Evolutionary conservation across 2,329 filamentous ascomycete genomes (phyloP), one percentile per base, ranked within the genome.

Genomic region (Didymellaceae sp.): DNA sequence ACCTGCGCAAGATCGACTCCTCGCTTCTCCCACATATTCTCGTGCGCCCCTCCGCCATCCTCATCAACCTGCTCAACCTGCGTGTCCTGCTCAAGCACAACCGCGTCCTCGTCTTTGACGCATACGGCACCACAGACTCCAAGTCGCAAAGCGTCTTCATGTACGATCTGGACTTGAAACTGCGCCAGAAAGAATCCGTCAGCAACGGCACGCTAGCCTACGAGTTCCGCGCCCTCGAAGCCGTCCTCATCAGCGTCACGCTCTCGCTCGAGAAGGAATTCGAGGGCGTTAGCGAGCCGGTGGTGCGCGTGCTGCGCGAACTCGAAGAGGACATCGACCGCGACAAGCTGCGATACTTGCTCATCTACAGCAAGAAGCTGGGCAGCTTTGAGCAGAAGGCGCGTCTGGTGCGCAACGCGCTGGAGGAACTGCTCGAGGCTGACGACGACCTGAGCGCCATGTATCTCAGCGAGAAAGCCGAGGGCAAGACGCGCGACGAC

Each of bases 301-400:
- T 97, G 17, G 90, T 96, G 59, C 85, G 88, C 34, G 90, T 97
- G 34, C 80, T 99, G 22, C 84, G 89, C 63, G 92, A 96, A 63
- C 81, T 99, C 6, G 94, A 99, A 76, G 92, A 97, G 66, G 94
- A 97, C 61, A 97, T 99, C 52, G 93, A 97, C 71, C 82, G 94
- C 33, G 91, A 97, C 72, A 96, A 96, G 78, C 81, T 99, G 38
- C 85, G 94, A 6, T 85, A 95, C 61, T 82, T 99, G 35, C 85
- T 99, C 48, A 92, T 97, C 51, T 87, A 96, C 70, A 96, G 91
- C 18, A 99, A 99, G 78, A 90, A 93, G 65, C 82, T 99, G 41
- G 94, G 91, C 71, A 96, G 92, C 2, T 99, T 99, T 72, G 94
- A 97, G 76, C 94, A 97, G 74, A 97, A 96, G 72, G 93, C 91